Evolutionary conservation across 169 alveolate genomes (phyloP).

Genomic region (Eimeria mitis): DNA sequence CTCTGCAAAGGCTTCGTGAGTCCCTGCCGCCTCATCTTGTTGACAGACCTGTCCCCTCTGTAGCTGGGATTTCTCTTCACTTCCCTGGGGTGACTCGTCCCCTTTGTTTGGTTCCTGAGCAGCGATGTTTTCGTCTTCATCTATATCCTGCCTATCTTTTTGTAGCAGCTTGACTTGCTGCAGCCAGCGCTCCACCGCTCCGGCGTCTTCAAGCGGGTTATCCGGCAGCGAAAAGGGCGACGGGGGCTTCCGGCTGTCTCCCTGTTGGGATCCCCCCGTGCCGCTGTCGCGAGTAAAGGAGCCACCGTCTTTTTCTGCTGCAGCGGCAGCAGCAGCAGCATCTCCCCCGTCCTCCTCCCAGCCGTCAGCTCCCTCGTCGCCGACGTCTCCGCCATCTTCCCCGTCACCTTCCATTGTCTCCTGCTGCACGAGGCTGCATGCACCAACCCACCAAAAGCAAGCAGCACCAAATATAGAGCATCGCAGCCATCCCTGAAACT

Average conservation of each 20-base stretch:
- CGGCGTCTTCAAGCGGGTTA: constrained; percentile 40
- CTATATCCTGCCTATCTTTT: neutral
- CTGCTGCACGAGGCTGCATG: constrained; percentile 75
- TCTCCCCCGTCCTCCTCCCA: constrained; percentile 24
- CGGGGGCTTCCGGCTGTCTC: neutral
- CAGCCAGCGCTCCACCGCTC: constrained; percentile 74
- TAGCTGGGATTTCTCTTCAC: neutral
- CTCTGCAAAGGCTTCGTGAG: constrained; percentile 63
- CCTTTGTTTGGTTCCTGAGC: neutral
- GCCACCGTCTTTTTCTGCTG: constrained; percentile 17
- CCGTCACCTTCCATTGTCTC: constrained; percentile 51
- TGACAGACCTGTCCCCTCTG: constrained; percentile 68
- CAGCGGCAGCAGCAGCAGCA: constrained; percentile 26
- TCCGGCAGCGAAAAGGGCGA: constrained; percentile 17
- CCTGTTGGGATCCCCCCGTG: neutral
- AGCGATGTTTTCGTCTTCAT: neutral
- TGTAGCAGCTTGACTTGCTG: constrained; percentile 66
- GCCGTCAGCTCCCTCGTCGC: constrained; percentile 2
- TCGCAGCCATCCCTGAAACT: neutral
- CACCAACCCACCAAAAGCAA: neutral
- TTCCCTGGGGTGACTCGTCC: neutral
- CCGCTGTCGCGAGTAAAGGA: constrained; percentile 27
- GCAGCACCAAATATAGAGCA: neutral
- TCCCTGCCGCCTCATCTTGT: constrained; percentile 11
- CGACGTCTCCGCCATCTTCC: neutral